Evolutionary conservation across 495 filamentous ascomycete species (phyloP), one percentile per base, ranked within the genome.

Genomic region (Neurospora discreta): DNA sequence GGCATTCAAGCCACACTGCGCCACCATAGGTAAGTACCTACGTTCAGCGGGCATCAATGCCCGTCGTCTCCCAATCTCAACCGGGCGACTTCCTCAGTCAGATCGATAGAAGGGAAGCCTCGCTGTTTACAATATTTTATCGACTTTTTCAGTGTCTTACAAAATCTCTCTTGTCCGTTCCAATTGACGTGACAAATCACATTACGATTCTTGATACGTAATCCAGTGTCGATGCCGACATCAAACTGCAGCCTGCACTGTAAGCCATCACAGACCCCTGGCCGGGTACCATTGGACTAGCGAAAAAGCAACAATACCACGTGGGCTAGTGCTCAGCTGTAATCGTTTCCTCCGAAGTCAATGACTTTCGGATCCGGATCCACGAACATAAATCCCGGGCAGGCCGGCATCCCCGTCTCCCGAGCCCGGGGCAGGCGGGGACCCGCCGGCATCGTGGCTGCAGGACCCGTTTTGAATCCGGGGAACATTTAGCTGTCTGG

Each of bases 321-420:
- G 52, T 33, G 52, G 1, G 52, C 52, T 60, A 60, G 52, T 46
- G n/a, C 46, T 58, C 23, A 26, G 1, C 15, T 20, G 4, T 10
- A 11, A 58, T 4, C 23, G 5, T 15, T 52, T 20, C 42, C 43
- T 30, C 46, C 20, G 26, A 60, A 33, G 13, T 65, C 26, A 11
- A 58, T 58, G 7, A 65, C 15, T 65, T 65, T 65, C 26, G 52
- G 52, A 18, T 65, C 52, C 52, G 52, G 52, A 65, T 65, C 26
- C 52, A 65, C 26, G 52, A 26, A 16, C 52, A 65, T 65, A 26
- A 26, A 65, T 65, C 15, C 52, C 52, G 26, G 26, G 26, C 52
- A 77, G 75, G 72, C 52, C 67, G 38, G 71, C 43, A 69, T 43
- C 72, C 52, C 52, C 15, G 26, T 65, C 26, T 65, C 52, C 26